Evolutionary conservation across 306 rosid genomes (phyloP), one percentile per base, ranked within the genome.

Genomic region (Prunus salicina): DNA sequence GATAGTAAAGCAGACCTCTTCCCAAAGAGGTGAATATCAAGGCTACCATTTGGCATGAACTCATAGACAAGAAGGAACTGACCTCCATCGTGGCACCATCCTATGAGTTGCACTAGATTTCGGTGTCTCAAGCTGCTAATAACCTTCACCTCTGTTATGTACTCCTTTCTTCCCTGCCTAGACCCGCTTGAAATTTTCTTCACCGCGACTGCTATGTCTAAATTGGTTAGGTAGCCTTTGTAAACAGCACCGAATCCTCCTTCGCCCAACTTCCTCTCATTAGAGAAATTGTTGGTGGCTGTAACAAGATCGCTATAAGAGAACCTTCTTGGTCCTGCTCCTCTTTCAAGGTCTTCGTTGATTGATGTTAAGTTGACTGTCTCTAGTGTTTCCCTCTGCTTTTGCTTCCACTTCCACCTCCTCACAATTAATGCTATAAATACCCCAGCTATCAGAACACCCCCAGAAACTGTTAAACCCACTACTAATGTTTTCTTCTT

Each of bases 21-120:
- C 18, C 46, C 27, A 28, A 69, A 69, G 12, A 50, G 74, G 10
- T 69, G 60, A 69, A 20, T 2, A 10, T 69, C 61, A 24, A 69
- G 73, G 45, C 73, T 50, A 27, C 73, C 61, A 69, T 69, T 69
- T 18, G 74, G 80, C 87, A 84, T 77, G 53, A 62, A 80, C 80
- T 84, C 87, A 5, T 84, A 77, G 1, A 80, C 27, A 4, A 69
- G 73, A 22, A 69, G 46, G 46, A 69, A 69, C 13, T 69, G 62
- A 16, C 74, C 74, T 30, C 28, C 74, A 16, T 70, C 74, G 19
- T 51, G 63, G 74, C 74, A 70, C 74, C 74, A 70, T 28, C 74
- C 63, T 50, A 70, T 52, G 28, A 70, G 74, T 52, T 70, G 74
- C 63, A 51, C 74, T 5, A 70, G 28, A 70, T 70, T 70, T 70